Evolutionary conservation across 306 rosid genomes (phyloP), one percentile per base, ranked within the genome.

Genomic region (Cucurbita pepo): DNA sequence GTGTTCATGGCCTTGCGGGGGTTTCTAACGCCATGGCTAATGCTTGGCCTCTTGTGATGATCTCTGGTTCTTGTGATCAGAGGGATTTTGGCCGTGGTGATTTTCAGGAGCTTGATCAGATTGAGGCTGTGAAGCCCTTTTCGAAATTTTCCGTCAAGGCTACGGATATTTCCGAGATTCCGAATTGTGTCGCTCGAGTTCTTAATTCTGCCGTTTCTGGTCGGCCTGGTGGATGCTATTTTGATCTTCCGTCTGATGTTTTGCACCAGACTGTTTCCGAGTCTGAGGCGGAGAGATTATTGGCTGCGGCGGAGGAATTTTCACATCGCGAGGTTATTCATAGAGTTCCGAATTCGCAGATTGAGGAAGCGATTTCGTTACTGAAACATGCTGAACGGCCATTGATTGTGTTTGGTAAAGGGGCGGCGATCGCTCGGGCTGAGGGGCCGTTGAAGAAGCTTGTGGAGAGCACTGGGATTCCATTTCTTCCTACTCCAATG

Each of bases 1-100:
- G 99, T 78, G 95, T 94, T 58, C 99, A 94, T 38, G 99, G 99
- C 34, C 97, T 94, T 4, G 95, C 99, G 0, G 99, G 99, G 1
- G 81, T 94, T 22, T 84, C 99, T 56, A 94, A 94, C 75, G 96
- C 91, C 77, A 76, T 81, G 85, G 76, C 71, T 55, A 94, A 94
- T 63, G 82, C 92, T 13, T 94, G 99, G 99, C 99, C 99, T 10
- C 73, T 85, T 77, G 72, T 94, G 41, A 44, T 94, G 90, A 89
- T 94, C 89, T 94, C 99, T 43, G 99, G 99, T 13, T 94, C 99
- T 4, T 90, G 88, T 60, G 89, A 94, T 57, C 99, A 94, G 58
- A 65, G 14, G 13, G 91, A 86, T 43, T 63, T 65, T n/a, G 99
- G 99, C 50, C 99, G 94, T 13, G 99, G 99, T 0, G 97, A 94